These are phyloP conservation scores for Yarrowia sp. DNA, from an alignment of 805 yeast genomes.

Conservation along the genomic window DNA sequence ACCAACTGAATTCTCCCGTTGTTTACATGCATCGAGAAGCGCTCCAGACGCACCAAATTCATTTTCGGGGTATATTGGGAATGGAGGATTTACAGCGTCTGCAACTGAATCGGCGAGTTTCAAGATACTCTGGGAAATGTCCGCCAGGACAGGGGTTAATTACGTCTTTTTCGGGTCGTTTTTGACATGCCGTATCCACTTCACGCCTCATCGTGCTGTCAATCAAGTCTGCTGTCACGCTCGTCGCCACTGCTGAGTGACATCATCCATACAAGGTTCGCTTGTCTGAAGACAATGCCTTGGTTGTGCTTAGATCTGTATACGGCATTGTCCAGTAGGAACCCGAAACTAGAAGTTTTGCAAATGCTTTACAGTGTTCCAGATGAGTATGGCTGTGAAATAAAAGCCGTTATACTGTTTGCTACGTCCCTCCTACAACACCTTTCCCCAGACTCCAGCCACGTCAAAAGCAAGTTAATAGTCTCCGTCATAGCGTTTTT, in stretches of 20 bases:
- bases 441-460: background rate
- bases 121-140: no score
- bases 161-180: background rate
- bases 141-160: no score
- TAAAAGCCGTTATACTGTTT: background rate
- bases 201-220: background rate
- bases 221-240: background rate
- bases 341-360: background rate
- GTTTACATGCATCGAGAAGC: conserved; percentile 17
- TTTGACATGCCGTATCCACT: background rate
- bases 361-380: background rate
- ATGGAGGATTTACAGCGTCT: conserved; percentile 15
- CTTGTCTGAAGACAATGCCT: background rate
- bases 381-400: no score
- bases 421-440: background rate
- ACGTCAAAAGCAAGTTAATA: background rate
- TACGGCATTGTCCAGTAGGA: background rate
- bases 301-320: conserved; percentile 1
- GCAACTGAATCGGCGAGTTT: background rate
- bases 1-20: background rate
- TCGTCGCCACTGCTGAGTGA: background rate
- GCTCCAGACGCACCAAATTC: conserved; percentile 1
- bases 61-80: background rate
- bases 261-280: background rate
- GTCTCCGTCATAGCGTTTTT: background rate